Conservation (phyloP, 2,329 filamentous ascomycete genomes). For the Colletotrichum karsti region DNA sequence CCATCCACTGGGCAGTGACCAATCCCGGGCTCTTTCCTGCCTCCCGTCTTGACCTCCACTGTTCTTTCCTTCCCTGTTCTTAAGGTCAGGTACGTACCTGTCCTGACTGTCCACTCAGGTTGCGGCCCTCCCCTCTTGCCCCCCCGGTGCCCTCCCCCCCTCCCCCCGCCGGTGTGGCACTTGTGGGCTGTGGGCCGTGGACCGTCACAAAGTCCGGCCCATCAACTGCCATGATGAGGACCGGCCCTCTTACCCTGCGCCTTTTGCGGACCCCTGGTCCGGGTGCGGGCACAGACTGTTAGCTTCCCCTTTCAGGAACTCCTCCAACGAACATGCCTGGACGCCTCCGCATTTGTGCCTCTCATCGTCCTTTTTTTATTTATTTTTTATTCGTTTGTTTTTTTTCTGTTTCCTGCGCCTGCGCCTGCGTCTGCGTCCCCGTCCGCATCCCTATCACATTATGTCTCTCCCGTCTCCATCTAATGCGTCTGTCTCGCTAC, state of each 20-base stretch:
- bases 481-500: too few species aligned
- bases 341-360: slow-evolving; percentile 26
- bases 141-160: background rate
- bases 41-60: too few species aligned
- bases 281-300: slow-evolving; percentile 28
- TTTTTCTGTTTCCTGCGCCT: background rate
- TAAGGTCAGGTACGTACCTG: background rate
- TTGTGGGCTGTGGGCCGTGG: background rate
- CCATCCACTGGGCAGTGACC: too few species aligned
- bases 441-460: background rate
- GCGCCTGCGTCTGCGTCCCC: too few species aligned
- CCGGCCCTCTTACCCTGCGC: slow-evolving; percentile 19
- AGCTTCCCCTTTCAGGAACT: slow-evolving; percentile 30
- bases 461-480: background rate
- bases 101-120: background rate
- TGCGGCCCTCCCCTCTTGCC: background rate
- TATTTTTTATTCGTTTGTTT: background rate
- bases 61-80: too few species aligned
- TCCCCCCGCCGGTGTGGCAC: background rate
- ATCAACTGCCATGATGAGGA: slow-evolving; percentile 30
- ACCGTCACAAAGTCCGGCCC: slow-evolving; percentile 21
- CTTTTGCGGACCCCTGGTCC: slow-evolving; percentile 25
- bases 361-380: slow-evolving; percentile 10
- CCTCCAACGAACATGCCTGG: slow-evolving; percentile 27
- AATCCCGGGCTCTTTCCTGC: too few species aligned